These are phyloP conservation scores for Pontederia crassipes DNA, from an alignment of 176 grass and related monocot species.

Conservation along the genomic window DNA sequence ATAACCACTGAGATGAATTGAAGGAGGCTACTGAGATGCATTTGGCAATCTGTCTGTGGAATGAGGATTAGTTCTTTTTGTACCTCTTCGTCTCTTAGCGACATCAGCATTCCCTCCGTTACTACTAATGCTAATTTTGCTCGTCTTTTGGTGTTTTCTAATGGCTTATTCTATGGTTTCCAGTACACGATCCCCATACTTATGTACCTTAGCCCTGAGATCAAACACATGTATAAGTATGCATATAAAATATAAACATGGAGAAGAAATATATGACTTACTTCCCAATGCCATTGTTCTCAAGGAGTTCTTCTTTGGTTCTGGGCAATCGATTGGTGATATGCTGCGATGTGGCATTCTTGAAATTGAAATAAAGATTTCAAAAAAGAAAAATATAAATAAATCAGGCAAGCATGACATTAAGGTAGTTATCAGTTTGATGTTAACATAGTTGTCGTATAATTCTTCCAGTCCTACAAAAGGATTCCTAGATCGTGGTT, in stretches of 20 bases:
- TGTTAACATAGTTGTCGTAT: too few species aligned
- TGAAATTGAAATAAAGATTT: conserved; percentile 30
- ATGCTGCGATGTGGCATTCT: conserved; percentile 53
- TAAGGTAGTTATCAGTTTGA: too few species aligned
- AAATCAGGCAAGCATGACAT: too few species aligned
- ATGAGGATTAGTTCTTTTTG: conserved; percentile 5
- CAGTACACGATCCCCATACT: too few species aligned
- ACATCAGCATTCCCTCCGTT: conserved; percentile 47
- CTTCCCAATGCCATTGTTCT: conserved; percentile 71
- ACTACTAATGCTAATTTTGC: conserved; percentile 32
- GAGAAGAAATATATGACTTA: conserved; percentile 29
- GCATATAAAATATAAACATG: conserved; percentile 15
- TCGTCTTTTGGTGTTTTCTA: too few species aligned
- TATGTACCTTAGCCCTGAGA: too few species aligned
- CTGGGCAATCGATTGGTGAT: conserved; percentile 57
- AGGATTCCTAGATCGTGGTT: too few species aligned
- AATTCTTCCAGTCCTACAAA: too few species aligned
- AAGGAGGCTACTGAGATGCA: conserved; percentile 16
- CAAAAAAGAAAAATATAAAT: not conserved
- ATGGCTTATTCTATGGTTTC: not conserved
- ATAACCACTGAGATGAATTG: too few species aligned
- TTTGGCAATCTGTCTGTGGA: conserved; percentile 39
- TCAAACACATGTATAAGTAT: not conserved
- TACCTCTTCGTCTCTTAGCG: conserved; percentile 56
- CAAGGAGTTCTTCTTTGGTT: conserved; percentile 83